Evolutionary conservation across 371 early-diverging fungal species (phyloP).

Genomic region (Actinomucor elegans): DNA sequence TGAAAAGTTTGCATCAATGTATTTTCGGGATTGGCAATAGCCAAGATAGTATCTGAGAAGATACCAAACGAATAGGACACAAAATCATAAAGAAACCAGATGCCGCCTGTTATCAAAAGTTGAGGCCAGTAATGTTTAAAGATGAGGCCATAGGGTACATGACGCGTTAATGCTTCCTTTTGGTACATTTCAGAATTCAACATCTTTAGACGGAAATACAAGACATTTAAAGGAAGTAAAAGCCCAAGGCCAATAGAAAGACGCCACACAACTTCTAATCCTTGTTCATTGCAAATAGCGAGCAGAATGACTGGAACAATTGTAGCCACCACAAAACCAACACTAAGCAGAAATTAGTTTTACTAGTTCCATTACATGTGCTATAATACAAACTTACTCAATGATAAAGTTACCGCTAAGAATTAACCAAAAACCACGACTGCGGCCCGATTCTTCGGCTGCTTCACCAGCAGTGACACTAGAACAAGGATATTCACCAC

Average conservation of each 20-base stretch:
- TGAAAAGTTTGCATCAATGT: constrained; percentile 30
- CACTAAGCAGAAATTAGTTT: constrained; percentile 42
- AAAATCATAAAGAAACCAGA: constrained; percentile 67
- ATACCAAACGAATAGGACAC: constrained; percentile 57
- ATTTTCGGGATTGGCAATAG: constrained; percentile 21
- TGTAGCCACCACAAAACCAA: constrained; percentile 49
- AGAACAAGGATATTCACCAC: constrained; percentile 56
- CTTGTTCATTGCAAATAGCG: constrained; percentile 35
- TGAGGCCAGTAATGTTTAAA: constrained; percentile 56
- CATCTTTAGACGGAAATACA: constrained; percentile 61
- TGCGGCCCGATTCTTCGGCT: constrained; percentile 52
- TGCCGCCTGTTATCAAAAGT: constrained; percentile 52
- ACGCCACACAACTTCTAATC: constrained; percentile 48
- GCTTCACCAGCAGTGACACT: constrained; percentile 58
- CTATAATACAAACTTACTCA: background rate
- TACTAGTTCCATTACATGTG: constrained; percentile 27
- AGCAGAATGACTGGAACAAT: constrained; percentile 50
- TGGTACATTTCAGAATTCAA: constrained; percentile 48
- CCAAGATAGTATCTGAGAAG: constrained; percentile 41
- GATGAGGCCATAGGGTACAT: constrained; percentile 55
- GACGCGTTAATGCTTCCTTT: constrained; percentile 48
- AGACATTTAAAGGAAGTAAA: constrained; percentile 46
- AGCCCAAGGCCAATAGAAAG: constrained; percentile 52
- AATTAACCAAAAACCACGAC: constrained; percentile 51
- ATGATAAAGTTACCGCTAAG: constrained; percentile 47